These are phyloP conservation scores for Globisporangium iwayamae DNA, from an alignment of 352 stramenopile species.

Conservation along the genomic window DNA sequence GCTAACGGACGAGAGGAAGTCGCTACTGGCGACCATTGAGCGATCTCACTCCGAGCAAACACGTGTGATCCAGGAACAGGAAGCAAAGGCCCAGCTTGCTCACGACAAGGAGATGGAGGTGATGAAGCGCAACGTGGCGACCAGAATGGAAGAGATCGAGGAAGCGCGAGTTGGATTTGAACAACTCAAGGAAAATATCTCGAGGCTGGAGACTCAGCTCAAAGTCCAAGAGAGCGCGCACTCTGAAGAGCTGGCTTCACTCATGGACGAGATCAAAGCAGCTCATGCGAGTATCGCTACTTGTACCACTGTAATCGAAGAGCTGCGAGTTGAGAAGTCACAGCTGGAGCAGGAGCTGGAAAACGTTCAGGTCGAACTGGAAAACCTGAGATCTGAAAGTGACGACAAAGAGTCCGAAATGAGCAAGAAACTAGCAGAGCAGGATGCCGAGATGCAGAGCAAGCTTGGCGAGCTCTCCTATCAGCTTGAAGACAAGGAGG, in stretches of 20 bases:
- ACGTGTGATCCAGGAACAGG: constrained; percentile 26
- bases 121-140: constrained; percentile 39
- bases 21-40: constrained; percentile 42
- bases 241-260: constrained; percentile 30
- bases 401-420: constrained; percentile 7
- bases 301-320: constrained; percentile 28
- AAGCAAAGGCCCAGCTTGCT: constrained; percentile 26
- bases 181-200: constrained; percentile 30
- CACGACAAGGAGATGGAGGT: constrained; percentile 37
- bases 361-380: constrained; percentile 13
- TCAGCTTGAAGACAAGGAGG: constrained; percentile 27
- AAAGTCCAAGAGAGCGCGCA: constrained; percentile 29
- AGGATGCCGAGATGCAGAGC: constrained; percentile 18
- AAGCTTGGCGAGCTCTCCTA: constrained; percentile 27
- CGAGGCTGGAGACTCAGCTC: constrained; percentile 36
- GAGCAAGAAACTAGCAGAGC: constrained; percentile 28
- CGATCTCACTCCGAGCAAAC: constrained; percentile 36
- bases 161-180: constrained; percentile 31
- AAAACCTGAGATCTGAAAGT: neutral
- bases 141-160: constrained; percentile 40
- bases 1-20: constrained; percentile 48
- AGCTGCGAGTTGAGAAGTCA: constrained; percentile 33
- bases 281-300: constrained; percentile 33
- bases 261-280: constrained; percentile 47
- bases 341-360: constrained; percentile 36